These are phyloP conservation scores for Beauveria bassiana DNA, from an alignment of 2,329 filamentous ascomycete genomes.

Conservation along the genomic window DNA sequence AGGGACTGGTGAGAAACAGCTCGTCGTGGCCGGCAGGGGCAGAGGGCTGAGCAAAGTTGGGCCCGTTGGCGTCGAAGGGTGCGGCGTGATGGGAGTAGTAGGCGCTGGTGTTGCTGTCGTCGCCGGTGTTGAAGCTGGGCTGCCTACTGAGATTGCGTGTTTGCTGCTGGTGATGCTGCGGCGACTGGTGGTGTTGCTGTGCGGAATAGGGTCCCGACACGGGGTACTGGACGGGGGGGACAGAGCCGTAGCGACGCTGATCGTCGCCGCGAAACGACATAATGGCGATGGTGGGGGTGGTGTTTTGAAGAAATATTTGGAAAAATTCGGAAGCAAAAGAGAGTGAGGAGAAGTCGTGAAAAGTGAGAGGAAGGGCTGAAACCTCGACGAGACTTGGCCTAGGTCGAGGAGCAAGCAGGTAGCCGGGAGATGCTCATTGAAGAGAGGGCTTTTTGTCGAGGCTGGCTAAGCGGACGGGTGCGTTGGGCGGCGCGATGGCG, in stretches of 20 bases:
- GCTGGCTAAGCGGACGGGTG: not conserved
- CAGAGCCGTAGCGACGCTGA: slow-evolving; percentile 57
- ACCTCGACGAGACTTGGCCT: not conserved
- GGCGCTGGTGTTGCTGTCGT: slow-evolving; percentile 45
- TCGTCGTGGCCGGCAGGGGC: slow-evolving; percentile 42
- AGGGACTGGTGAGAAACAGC: slow-evolving; percentile 51
- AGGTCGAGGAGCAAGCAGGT: not conserved
- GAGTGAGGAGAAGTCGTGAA: not conserved
- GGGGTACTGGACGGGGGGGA: slow-evolving; percentile 58
- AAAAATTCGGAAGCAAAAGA: not conserved
- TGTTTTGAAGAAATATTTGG: not conserved
- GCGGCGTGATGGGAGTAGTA: slow-evolving; percentile 36
- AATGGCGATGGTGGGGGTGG: slow-evolving; percentile 11
- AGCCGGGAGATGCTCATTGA: not conserved
- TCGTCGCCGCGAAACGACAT: slow-evolving; percentile 60
- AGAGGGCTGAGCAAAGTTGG: slow-evolving; percentile 15
- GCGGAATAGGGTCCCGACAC: slow-evolving; percentile 31
- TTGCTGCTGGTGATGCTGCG: slow-evolving; percentile 20
- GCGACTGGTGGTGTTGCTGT: slow-evolving; percentile 20
- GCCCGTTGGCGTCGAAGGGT: slow-evolving; percentile 17
- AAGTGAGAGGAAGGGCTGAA: not conserved
- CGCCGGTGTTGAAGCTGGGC: slow-evolving; percentile 68
- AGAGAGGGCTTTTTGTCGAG: not conserved
- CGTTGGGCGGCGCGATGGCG: not conserved
- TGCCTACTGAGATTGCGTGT: slow-evolving; percentile 39